Conservation (phyloP, 345 rosid genomes). For the Hypericum androsaemum region DNA sequence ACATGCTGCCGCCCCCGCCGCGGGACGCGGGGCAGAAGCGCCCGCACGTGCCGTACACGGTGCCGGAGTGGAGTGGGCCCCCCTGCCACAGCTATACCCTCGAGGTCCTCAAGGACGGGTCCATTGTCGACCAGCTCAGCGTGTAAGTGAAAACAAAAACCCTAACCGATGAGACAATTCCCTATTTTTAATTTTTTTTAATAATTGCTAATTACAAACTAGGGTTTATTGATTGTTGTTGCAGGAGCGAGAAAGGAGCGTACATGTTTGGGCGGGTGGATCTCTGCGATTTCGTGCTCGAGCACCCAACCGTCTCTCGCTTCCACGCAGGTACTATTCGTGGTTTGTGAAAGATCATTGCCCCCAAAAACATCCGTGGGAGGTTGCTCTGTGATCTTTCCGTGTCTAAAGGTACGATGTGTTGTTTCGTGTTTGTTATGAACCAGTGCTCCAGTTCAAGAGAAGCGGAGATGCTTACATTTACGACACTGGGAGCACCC, state of each 20-base stretch:
- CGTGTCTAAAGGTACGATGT: constrained; percentile 1
- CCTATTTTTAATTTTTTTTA: too few species aligned
- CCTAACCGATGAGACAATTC: too few species aligned
- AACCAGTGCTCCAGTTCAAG: constrained; percentile 76
- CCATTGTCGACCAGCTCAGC: constrained; percentile 47
- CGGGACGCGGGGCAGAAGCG: not conserved
- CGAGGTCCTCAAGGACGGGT: constrained; percentile 84
- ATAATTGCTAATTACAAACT: too few species aligned
- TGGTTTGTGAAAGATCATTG: too few species aligned
- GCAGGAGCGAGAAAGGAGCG: constrained; percentile 76
- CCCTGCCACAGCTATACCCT: constrained; percentile 53
- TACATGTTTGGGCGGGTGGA: constrained; percentile 89
- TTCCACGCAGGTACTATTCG: constrained; percentile 70
- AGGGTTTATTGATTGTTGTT: not conserved
- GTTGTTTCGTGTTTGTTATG: constrained; percentile 10
- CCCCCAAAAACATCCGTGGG: too few species aligned
- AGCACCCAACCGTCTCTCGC: constrained; percentile 85
- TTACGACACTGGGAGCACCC: constrained; percentile 80
- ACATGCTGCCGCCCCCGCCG: too few species aligned
- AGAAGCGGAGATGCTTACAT: constrained; percentile 68
- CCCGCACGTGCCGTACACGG: constrained; percentile 50
- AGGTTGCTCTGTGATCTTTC: not conserved
- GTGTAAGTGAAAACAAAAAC: constrained; percentile 30
- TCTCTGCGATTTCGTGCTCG: constrained; percentile 78
- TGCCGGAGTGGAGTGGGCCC: constrained; percentile 87